Percentiles rank a stretch among this genome's conserved stretches.
These are phyloP conservation scores for Plasmodium inui DNA, from an alignment of 169 alveolate genomes.

Conservation along the genomic window DNA sequence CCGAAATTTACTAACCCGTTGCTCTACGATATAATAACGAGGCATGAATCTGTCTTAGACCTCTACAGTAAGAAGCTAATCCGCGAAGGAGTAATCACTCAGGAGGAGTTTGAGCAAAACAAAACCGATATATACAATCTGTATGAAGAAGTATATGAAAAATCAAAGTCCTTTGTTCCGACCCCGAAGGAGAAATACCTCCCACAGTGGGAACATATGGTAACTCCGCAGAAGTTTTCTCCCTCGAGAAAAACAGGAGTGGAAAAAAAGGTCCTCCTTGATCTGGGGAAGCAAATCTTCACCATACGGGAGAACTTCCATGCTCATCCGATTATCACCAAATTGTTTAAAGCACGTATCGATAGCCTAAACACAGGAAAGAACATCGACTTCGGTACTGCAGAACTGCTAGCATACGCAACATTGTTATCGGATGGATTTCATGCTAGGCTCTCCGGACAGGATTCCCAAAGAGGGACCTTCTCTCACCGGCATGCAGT, in stretches of 20 bases:
- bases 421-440: slow-evolving; percentile 93
- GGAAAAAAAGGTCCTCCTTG: slow-evolving; percentile 81
- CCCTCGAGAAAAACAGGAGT: slow-evolving; percentile 83
- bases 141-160: slow-evolving; percentile 86
- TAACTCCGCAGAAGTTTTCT: slow-evolving; percentile 46
- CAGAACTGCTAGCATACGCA: slow-evolving; percentile 95
- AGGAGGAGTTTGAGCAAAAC: slow-evolving; percentile 84
- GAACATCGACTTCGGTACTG: slow-evolving; percentile 93
- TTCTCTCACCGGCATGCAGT: slow-evolving; percentile 96
- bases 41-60: slow-evolving; percentile 86
- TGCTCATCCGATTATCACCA: slow-evolving; percentile 91
- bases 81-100: slow-evolving; percentile 84
- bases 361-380: slow-evolving; percentile 86
- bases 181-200: slow-evolving; percentile 62
- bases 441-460: slow-evolving; percentile 94
- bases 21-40: slow-evolving; percentile 91
- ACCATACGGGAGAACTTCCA: slow-evolving; percentile 90
- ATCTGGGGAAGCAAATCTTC: slow-evolving; percentile 88
- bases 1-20: slow-evolving; percentile 96
- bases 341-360: slow-evolving; percentile 89
- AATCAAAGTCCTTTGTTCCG: slow-evolving; percentile 82
- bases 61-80: slow-evolving; percentile 87
- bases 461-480: slow-evolving; percentile 97
- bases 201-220: slow-evolving; percentile 83
- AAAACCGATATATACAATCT: slow-evolving; percentile 80